Percentiles rank a stretch among this genome's conserved stretches.
Evolutionary conservation across 208 protist species (phyloP).

Genomic region (Leishmania mexicana): DNA sequence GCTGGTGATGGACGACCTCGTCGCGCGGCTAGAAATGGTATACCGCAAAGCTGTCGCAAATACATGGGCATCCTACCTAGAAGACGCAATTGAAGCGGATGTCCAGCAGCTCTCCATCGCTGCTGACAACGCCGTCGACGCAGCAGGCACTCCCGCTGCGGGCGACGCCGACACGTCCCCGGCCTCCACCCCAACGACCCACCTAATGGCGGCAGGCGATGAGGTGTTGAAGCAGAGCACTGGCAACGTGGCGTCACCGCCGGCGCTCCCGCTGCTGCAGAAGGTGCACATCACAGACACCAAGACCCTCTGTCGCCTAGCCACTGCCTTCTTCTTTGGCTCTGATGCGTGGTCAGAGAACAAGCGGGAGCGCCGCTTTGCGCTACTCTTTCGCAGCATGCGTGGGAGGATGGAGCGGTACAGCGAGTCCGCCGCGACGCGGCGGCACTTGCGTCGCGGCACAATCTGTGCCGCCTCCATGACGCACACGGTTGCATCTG

Average conservation of each 20-base stretch:
- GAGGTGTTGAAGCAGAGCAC: background rate
- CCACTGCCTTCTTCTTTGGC: slow-evolving; percentile 74
- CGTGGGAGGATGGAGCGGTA: slow-evolving; percentile 29
- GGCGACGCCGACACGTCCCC: background rate
- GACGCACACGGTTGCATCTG: slow-evolving; percentile 6
- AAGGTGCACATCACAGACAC: slow-evolving; percentile 25
- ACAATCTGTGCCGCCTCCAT: slow-evolving; percentile 12
- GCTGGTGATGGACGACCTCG: slow-evolving; percentile 64
- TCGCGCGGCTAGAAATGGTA: slow-evolving; percentile 52
- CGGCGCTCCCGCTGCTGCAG: background rate
- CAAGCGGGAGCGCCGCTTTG: slow-evolving; percentile 34
- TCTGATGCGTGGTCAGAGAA: slow-evolving; percentile 43
- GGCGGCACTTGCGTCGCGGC: slow-evolving; percentile 31
- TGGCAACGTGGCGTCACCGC: background rate
- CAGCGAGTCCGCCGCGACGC: slow-evolving; percentile 35
- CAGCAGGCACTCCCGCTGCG: background rate
- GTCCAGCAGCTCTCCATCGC: slow-evolving; percentile 1
- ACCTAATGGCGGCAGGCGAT: background rate
- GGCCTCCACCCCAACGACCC: background rate
- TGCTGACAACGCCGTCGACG: background rate
- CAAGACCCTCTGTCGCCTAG: slow-evolving; percentile 53
- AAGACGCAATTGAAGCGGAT: slow-evolving; percentile 37
- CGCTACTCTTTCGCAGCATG: slow-evolving; percentile 40
- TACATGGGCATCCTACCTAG: slow-evolving; percentile 66
- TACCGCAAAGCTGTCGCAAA: slow-evolving; percentile 58